These are phyloP conservation scores for Thalia dealbata DNA, from an alignment of 176 grass and related monocot genomes.

Conservation along the genomic window DNA sequence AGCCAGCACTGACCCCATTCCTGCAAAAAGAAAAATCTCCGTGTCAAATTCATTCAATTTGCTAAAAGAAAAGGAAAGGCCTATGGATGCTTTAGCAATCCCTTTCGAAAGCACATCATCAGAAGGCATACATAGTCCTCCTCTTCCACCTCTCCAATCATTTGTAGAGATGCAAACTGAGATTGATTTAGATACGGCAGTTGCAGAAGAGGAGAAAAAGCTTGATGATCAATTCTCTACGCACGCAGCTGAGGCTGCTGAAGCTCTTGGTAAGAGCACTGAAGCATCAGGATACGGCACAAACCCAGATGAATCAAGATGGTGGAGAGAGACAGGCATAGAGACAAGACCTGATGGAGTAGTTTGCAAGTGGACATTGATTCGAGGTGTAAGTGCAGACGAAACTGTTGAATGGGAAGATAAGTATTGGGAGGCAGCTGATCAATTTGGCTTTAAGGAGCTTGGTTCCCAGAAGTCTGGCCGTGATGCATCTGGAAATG, in stretches of 20 bases:
- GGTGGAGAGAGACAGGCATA: conserved; percentile 84
- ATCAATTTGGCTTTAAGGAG: conserved; percentile 82
- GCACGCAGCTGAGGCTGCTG: conserved; percentile 61
- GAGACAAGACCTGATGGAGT: conserved; percentile 74
- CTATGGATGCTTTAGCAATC: conserved; percentile 47
- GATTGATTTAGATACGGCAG: conserved; percentile 3
- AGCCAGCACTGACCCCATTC: conserved; percentile 25
- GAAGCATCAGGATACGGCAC: conserved; percentile 48
- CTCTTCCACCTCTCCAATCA: conserved; percentile 79
- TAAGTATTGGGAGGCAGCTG: conserved; percentile 97
- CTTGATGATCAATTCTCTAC: conserved; percentile 51
- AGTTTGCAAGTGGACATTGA: conserved; percentile 82
- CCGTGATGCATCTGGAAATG: conserved; percentile 73
- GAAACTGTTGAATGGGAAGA: conserved; percentile 85
- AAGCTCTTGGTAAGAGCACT: conserved; percentile 39
- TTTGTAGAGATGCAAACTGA: conserved; percentile 34
- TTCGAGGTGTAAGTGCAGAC: conserved; percentile 81
- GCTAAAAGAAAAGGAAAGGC: conserved; percentile 66
- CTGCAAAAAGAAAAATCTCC: conserved; percentile 40
- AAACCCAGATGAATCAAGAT: conserved; percentile 59
- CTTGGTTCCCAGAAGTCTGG: conserved; percentile 93
- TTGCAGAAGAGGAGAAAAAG: conserved; percentile 28
- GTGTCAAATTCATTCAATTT: conserved; percentile 40
- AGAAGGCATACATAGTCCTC: conserved; percentile 38
- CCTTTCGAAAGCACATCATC: conserved; percentile 51